Percentiles rank a stretch among this genome's conserved stretches.
phyloP scores from a whole-genome alignment of 257 asterid genomes.

The Catharanthus roseus region DNA sequence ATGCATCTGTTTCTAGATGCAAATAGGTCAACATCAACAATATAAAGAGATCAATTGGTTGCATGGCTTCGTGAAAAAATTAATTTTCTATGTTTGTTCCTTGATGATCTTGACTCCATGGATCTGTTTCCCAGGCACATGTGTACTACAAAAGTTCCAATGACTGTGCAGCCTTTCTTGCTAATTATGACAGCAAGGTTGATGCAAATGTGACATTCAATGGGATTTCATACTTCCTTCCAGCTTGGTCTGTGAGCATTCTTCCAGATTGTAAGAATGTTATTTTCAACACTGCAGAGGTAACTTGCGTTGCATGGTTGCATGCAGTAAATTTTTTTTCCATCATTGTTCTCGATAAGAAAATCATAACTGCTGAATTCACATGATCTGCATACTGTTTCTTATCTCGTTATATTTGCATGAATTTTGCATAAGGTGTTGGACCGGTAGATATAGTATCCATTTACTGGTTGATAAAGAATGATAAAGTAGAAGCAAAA shows the following conservation, averaged over 20 bases:
- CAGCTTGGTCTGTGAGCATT: conserved; percentile 92
- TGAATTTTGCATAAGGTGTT: too few species aligned
- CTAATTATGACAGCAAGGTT: conserved; percentile 52
- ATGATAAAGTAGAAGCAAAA: too few species aligned
- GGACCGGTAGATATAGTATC: too few species aligned
- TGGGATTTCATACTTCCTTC: conserved; percentile 59
- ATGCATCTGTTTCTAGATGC: not conserved
- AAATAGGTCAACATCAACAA: not conserved
- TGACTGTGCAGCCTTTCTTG: conserved; percentile 78
- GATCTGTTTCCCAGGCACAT: conserved; percentile 51
- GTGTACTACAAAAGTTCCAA: conserved; percentile 54
- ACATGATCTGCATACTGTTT: not conserved
- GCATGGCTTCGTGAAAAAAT: not conserved
- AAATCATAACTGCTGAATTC: not conserved
- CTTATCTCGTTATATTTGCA: not conserved
- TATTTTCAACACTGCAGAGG: conserved; percentile 75
- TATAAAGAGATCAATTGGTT: not conserved
- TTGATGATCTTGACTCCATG: not conserved
- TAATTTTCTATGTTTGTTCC: not conserved
- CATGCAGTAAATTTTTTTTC: not conserved
- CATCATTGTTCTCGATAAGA: not conserved
- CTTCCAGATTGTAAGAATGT: conserved; percentile 76
- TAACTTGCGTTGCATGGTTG: conserved; percentile 16
- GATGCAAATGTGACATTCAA: conserved; percentile 58
- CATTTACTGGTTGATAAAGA: too few species aligned